Evolutionary conservation across 176 grass and related monocot genomes (phyloP).

Genomic region (Ampelocalamus luodianensis): DNA sequence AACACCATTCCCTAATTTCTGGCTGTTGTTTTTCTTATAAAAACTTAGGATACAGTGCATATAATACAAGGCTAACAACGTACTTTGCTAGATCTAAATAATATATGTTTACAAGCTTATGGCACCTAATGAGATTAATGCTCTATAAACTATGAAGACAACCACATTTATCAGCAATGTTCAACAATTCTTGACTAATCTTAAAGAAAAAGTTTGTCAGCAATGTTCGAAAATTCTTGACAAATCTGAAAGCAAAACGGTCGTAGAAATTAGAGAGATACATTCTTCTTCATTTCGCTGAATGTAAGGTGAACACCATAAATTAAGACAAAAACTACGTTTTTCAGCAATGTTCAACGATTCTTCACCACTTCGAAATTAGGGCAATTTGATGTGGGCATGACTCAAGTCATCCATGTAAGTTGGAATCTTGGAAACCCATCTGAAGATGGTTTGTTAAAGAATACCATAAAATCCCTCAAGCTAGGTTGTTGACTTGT

Average conservation of each 20-base stretch:
- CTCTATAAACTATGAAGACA: background rate
- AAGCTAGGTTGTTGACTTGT: background rate
- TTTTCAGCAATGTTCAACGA: too few relatives aligned
- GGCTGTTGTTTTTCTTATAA: too few relatives aligned
- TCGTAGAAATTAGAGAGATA: background rate
- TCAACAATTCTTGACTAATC: background rate
- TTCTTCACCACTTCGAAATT: too few relatives aligned
- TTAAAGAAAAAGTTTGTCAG: too few relatives aligned
- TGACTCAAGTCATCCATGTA: background rate
- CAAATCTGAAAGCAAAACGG: too few relatives aligned
- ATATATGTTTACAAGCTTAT: background rate
- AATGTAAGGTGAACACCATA: background rate
- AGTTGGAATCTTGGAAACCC: background rate
- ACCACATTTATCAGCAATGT: background rate
- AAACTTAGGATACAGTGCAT: too few relatives aligned
- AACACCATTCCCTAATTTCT: too few relatives aligned
- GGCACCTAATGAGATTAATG: background rate
- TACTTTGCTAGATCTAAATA: background rate
- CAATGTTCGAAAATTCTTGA: too few relatives aligned
- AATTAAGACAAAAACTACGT: too few relatives aligned
- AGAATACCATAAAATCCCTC: background rate
- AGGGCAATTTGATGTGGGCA: background rate
- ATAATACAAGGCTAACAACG: background rate
- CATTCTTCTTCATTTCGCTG: background rate
- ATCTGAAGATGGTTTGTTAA: background rate